Conservation (phyloP, 805 yeast genomes). For the Lachancea lanzarotensis region DNA sequence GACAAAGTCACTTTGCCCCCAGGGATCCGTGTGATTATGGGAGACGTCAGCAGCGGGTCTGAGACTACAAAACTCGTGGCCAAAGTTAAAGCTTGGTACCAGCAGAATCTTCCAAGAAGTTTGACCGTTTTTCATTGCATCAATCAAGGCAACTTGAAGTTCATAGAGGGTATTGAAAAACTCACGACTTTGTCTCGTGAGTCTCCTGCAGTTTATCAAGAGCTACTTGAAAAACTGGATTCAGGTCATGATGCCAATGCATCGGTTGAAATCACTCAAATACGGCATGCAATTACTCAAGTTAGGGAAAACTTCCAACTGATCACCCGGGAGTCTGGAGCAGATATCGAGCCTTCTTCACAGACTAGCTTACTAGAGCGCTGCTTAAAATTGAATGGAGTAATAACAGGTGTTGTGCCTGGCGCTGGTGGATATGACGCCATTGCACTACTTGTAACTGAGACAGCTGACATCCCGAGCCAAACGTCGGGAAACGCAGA, state of each 20-base stretch:
- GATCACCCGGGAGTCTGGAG: slow-evolving; percentile 63
- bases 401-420: slow-evolving; percentile 93
- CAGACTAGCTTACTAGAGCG: slow-evolving; percentile 67
- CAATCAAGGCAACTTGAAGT: slow-evolving; percentile 49
- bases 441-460: slow-evolving; percentile 60
- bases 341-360: slow-evolving; percentile 77
- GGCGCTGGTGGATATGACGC: slow-evolving; percentile 99
- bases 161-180: slow-evolving; percentile 44
- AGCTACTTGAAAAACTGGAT: slow-evolving; percentile 18
- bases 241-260: slow-evolving; percentile 8
- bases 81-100: slow-evolving; percentile 66
- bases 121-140: slow-evolving; percentile 46
- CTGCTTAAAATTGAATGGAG: slow-evolving; percentile 57
- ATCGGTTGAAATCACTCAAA: slow-evolving; percentile 25
- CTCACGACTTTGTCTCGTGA: slow-evolving; percentile 33
- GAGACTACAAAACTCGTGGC: slow-evolving; percentile 89
- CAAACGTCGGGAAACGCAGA: slow-evolving; percentile 24
- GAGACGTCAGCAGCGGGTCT: slow-evolving; percentile 88
- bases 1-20: slow-evolving; percentile 58
- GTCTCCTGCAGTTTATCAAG: slow-evolving; percentile 35
- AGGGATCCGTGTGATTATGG: slow-evolving; percentile 71
- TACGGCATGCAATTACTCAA: slow-evolving; percentile 37
- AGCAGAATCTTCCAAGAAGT: slow-evolving; percentile 44
- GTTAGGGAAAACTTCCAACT: slow-evolving; percentile 54
- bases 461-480: slow-evolving; percentile 32